A percentile compares a stretch with the other conserved stretches of the same genome.
Evolutionary conservation across 306 rosid genomes (phyloP).

Genomic region (Betula pendula): DNA sequence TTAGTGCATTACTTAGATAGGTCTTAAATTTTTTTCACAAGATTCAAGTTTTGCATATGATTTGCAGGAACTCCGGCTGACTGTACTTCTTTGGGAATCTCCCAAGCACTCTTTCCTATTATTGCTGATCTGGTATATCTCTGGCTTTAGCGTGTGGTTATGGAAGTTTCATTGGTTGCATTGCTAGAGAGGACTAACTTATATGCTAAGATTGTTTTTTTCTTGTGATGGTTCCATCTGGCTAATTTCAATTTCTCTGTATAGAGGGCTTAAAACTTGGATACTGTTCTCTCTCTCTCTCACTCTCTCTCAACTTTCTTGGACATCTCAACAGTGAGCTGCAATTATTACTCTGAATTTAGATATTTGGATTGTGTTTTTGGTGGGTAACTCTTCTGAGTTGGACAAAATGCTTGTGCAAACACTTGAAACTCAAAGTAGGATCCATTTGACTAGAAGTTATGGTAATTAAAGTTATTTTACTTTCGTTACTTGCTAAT

Average conservation of each 20-base stretch:
- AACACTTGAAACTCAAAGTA: background rate
- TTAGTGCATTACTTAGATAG: background rate
- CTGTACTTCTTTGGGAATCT: conserved; percentile 82
- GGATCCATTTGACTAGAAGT: background rate
- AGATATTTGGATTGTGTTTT: too few species aligned
- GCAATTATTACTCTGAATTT: too few species aligned
- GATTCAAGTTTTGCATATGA: background rate
- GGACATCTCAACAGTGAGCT: background rate
- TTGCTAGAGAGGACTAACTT: conserved; percentile 3
- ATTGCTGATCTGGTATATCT: conserved; percentile 66
- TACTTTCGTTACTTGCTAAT: conserved; percentile 21
- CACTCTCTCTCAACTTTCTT: background rate
- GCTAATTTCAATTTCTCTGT: conserved; percentile 1
- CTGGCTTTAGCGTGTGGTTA: background rate
- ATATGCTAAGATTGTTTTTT: background rate
- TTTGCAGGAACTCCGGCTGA: conserved; percentile 92
- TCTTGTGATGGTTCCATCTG: background rate
- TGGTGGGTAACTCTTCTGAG: too few species aligned
- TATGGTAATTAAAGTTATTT: conserved; percentile 2
- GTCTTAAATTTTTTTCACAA: background rate
- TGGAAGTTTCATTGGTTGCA: background rate
- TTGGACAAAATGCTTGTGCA: conserved; percentile 6
- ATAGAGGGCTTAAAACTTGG: background rate
- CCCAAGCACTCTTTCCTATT: conserved; percentile 67
- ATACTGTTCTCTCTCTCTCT: background rate